Base-by-base conservation (phyloP, 495 filamentous ascomycete genomes). In the Wilcoxina mikolae region DNA sequence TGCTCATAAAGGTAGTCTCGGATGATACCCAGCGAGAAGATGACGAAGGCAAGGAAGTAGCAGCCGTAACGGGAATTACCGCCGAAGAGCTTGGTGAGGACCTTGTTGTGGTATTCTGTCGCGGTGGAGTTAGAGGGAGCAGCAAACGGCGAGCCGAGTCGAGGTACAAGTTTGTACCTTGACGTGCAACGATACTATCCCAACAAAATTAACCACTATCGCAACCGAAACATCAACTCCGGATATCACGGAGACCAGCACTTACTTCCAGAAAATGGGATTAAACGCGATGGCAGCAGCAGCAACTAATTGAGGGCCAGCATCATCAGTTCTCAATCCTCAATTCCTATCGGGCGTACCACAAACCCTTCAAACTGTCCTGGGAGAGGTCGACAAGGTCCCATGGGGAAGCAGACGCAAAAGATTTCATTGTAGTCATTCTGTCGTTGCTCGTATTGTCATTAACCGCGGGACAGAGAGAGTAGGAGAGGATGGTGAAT, bases 1-100 rank as follows among this genome's bases (percentile, higher is more conserved):
- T 75, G 76, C 68, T 87, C 81, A 71, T 84, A 86, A 51, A 78
- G 69, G 55, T 72, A 73, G 69, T 98, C 91, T 57, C 91, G 84
- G 67, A 94, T 64, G 55, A 98, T 80, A 24, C 91, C 91, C 41
- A 98, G 73, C 22, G 76, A 77, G 79, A 98, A 98, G 69, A 98
- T 98, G 45, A 80, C 77, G 51, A 78, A 68, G 33, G 90, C 91
- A 28, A 98, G 82, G 59, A 77, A 80, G 68, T 96, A 98, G 80
- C 90, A 95, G 52, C 81, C 91, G 57, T 76, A 72, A 61, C 84
- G 82, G 27, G 82, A 75, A 64, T 82, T 87, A 58, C 85, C 84
- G 42, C 81, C 76, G 66, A 94, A 94, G 58, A 89, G 77, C 66
- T 82, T 83, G 59, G 90, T 95, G 43, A 98, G 75, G 68, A 83